Evolutionary conservation across 176 grass and related monocot genomes (phyloP), one percentile per base, ranked within the genome.

Genomic region (Carex kokanica): DNA sequence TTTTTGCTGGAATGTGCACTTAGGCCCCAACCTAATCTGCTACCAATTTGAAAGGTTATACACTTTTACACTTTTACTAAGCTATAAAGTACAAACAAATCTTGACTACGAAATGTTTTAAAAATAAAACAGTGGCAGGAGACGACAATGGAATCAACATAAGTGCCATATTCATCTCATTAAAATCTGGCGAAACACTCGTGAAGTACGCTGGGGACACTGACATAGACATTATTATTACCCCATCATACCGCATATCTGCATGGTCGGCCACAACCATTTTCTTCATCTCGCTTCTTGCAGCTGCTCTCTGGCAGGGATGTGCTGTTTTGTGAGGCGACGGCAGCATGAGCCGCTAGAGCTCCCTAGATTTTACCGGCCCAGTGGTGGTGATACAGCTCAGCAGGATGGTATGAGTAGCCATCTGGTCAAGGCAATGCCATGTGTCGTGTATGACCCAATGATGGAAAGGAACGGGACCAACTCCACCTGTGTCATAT

Each of bases 381-480:
- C 84, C 74, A 83, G 79, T 31, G 89, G 23, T 45, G 60, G 40
- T 81, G 58, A 41, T 63, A 47, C 16, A 4, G 57, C 31, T 21
- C 78, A 94, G 74, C 89, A 91, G 49, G 89, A 91, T 79, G 93
- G 96, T 79, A 98, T 95, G 91, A 93, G 93, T 78, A 89, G 91
- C 87, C 88, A 88, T 36, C 85, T 98, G 41, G 96, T 98, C 25
- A 98, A 91, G 85, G 92, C 92, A 84, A 95, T 98, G 93, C 90
- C 92, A 31, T 91, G 90, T 78, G 91, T 95, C 49, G 88, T 95
- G 79, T 98, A 93, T 83, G 94, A 93, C 6, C 85, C 87, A 68
- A 86, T 87, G 2, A 68, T 91, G 86, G 96, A 95, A 75, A 90
- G 91, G 88, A 93, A 95, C n/a, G 92, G 93, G 72, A 98, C 92